phyloP scores from a whole-genome alignment of 441 rosid genomes.

The Lepidium campestre region DNA sequence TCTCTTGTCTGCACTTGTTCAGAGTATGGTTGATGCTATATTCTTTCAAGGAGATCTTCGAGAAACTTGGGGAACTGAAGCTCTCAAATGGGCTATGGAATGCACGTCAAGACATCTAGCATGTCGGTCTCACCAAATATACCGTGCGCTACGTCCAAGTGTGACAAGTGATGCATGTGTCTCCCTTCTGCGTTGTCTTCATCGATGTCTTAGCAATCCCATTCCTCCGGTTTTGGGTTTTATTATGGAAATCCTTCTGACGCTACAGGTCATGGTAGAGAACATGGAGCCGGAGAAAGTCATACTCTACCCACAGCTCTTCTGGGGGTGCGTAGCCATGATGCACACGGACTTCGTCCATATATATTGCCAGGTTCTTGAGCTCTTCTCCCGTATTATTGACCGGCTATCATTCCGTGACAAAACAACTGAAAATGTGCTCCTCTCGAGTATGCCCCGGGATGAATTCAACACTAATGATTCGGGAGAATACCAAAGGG shows the following conservation, averaged over 20 bases:
- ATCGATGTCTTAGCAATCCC: slow-evolving; percentile 94
- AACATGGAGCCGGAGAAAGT: slow-evolving; percentile 99
- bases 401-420: slow-evolving; percentile 86
- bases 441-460: slow-evolving; percentile 97
- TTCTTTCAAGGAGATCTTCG: slow-evolving; percentile 99
- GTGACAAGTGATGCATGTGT: slow-evolving; percentile 95
- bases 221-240: slow-evolving; percentile 96
- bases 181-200: slow-evolving; percentile 92
- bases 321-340: slow-evolving; percentile 99
- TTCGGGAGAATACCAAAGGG: slow-evolving; percentile 59
- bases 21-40: slow-evolving; percentile 99
- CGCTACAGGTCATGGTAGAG: slow-evolving; percentile 98
- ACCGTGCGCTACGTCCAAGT: slow-evolving; percentile 93
- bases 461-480: slow-evolving; percentile 65
- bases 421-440: slow-evolving; percentile 91
- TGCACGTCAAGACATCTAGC: slow-evolving; percentile 98
- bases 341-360: slow-evolving; percentile 98
- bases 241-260: slow-evolving; percentile 91
- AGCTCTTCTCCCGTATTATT: slow-evolving; percentile 91
- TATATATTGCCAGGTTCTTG: slow-evolving; percentile 94
- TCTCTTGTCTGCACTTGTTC: slow-evolving; percentile 94
- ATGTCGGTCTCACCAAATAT: slow-evolving; percentile 97
- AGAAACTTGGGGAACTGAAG: slow-evolving; percentile 97
- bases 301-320: slow-evolving; percentile 93
- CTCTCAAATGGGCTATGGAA: slow-evolving; percentile 99